Conservation (phyloP, 2,329 filamentous ascomycete genomes). For the Gliomastix tumulicola region DNA sequence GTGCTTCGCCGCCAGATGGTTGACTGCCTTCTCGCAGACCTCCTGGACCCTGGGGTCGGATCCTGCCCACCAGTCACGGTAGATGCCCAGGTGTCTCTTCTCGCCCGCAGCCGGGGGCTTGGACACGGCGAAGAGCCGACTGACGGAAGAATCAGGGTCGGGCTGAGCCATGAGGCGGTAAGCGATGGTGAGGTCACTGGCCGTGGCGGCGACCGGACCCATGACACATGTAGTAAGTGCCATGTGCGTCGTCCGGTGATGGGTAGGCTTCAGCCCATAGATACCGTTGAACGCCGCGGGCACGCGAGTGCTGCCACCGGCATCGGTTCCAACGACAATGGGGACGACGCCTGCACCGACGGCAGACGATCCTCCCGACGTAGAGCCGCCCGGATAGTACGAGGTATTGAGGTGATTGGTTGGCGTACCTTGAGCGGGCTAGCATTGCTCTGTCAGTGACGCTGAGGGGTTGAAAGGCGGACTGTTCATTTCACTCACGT, state of each 20-base stretch:
- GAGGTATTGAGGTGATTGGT: conserved; percentile 68
- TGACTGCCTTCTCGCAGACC: conserved; percentile 55
- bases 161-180: conserved; percentile 75
- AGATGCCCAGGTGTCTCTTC: conserved; percentile 64
- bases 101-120: conserved; percentile 29
- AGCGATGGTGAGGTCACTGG: conserved; percentile 71
- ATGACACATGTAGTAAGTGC: conserved; percentile 41
- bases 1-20: conserved; percentile 44
- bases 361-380: conserved; percentile 67
- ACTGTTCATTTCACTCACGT: conserved; percentile 38
- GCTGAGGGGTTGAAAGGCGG: too few species aligned
- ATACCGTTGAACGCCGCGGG: conserved; percentile 71
- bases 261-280: conserved; percentile 74
- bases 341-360: conserved; percentile 66
- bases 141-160: conserved; percentile 54
- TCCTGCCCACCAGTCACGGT: conserved; percentile 40
- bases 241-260: conserved; percentile 56
- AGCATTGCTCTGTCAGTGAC: too few species aligned
- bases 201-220: conserved; percentile 70
- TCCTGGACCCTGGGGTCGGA: conserved; percentile 56
- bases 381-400: conserved; percentile 79
- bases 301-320: conserved; percentile 69
- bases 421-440: conserved; percentile 63
- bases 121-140: conserved; percentile 57
- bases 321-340: conserved; percentile 69